Base-by-base conservation (phyloP, 1,139 yeast genomes). In the Sporopachydermia cereana region DNA sequence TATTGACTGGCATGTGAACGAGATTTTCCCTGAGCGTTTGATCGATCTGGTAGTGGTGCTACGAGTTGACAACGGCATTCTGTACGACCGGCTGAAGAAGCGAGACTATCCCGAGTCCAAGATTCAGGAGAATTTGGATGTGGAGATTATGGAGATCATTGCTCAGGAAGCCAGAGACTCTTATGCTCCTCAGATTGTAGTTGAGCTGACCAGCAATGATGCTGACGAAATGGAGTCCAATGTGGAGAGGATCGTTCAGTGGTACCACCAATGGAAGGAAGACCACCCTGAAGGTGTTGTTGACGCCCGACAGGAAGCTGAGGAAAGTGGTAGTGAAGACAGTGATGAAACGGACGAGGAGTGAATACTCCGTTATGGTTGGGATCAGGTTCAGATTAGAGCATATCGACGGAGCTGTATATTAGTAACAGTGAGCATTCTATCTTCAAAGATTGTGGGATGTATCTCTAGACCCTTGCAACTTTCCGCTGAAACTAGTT, bases 1-100 rank as follows among this genome's bases (percentile, higher is more conserved):
- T 22, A 72, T 91, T 21, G 99, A 91, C 63, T 93, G 98, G 98
- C 99, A 91, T 60, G 91, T 91, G 45, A 88, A 96, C 63, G 98
- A 91, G 56, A 74, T 86, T 20, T 91, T 91, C 58, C 98, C 98
- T 0, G 96, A 88, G 59, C 69, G 95, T 53, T 73, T 88, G 58
- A 84, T 93, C 44, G 99, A 91, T 60, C 71, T 91, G 49, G 97
- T 91, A 5, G 84, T 88, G 39, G 98, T 93, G 1, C 70, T 91
- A 46, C 70, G 93, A 52, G 79, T 95, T 24, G 83, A 84, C 54
- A 86, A 84, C 55, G 67, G 79, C 3, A 60, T 70, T 1, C 71
- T 93, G 36, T 83, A 73, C 59, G 95, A 86, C 49, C 70, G 99
- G 53, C 69, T 91, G 53, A 69, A 71, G 52, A 74, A 75, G 50